These are phyloP conservation scores for Trichoderma orchidacearum DNA, from an alignment of 495 filamentous ascomycete genomes.

Conservation along the genomic window DNA sequence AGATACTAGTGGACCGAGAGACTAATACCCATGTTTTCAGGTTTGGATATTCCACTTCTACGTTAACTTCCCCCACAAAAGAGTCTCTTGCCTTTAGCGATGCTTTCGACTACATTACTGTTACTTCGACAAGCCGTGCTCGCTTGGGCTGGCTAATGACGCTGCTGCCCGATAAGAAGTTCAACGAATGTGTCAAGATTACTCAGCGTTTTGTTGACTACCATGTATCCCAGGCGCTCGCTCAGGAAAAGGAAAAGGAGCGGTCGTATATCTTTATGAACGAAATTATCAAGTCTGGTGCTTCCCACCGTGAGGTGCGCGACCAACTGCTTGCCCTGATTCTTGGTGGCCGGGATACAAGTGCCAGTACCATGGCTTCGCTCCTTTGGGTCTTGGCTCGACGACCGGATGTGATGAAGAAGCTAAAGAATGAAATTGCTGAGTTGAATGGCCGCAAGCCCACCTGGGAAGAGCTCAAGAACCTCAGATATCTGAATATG, in stretches of 20 bases:
- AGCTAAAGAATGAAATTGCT: conserved; percentile 34
- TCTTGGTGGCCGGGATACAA: conserved; percentile 47
- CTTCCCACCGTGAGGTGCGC: conserved; percentile 19
- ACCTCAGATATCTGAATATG: conserved; percentile 36
- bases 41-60: conserved; percentile 24
- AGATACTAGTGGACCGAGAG: too few species aligned
- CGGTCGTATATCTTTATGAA: conserved; percentile 37
- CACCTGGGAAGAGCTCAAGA: conserved; percentile 30
- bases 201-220: conserved; percentile 26
- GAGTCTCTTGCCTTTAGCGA: conserved; percentile 20
- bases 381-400: conserved; percentile 50
- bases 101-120: conserved; percentile 24
- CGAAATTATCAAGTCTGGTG: conserved; percentile 26
- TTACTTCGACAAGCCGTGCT: conserved; percentile 23
- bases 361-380: conserved; percentile 41
- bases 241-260: conserved; percentile 7
- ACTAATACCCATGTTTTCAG: background rate
- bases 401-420: conserved; percentile 31
- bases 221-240: conserved; percentile 23
- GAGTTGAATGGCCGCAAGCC: conserved; percentile 15
- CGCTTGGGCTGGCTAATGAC: conserved; percentile 41
- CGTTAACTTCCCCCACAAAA: conserved; percentile 13
- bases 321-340: conserved; percentile 39
- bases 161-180: conserved; percentile 34
- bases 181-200: conserved; percentile 23